phyloP scores from a whole-genome alignment of 1,139 yeast genomes.

The Candida neerlandica region DNA sequence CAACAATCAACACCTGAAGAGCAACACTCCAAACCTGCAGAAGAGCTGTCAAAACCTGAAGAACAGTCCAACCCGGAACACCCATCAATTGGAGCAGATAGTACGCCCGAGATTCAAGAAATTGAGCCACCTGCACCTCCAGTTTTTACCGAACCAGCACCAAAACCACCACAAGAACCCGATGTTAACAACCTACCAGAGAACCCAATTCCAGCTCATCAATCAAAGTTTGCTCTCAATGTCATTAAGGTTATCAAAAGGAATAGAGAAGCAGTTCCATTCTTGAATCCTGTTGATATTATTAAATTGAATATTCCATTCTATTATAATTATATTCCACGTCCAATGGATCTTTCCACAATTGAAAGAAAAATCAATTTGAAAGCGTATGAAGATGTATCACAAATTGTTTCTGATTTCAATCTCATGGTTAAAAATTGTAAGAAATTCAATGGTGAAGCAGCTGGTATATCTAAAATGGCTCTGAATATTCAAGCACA shows the following conservation, averaged over 20 bases:
- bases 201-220: slow-evolving; percentile 84
- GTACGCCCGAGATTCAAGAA: slow-evolving; percentile 3
- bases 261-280: slow-evolving; percentile 90
- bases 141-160: slow-evolving; percentile 56
- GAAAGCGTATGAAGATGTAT: slow-evolving; percentile 71
- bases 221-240: slow-evolving; percentile 68
- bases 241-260: slow-evolving; percentile 82
- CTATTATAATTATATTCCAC: slow-evolving; percentile 76
- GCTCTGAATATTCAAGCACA: slow-evolving; percentile 87
- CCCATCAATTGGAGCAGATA: not conserved
- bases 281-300: slow-evolving; percentile 85
- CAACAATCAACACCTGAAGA: not conserved
- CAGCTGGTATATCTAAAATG: slow-evolving; percentile 85
- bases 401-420: slow-evolving; percentile 76
- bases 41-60: not conserved
- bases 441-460: slow-evolving; percentile 79
- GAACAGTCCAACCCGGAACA: not conserved
- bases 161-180: slow-evolving; percentile 71
- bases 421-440: slow-evolving; percentile 85
- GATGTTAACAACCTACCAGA: slow-evolving; percentile 68
- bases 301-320: slow-evolving; percentile 88
- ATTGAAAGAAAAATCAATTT: slow-evolving; percentile 76
- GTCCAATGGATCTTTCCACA: slow-evolving; percentile 94
- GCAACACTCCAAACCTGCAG: not conserved
- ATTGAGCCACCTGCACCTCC: slow-evolving; percentile 6